Evolutionary conservation across 1,284 basidiomycete genomes (phyloP).

Genomic region (Sanghuangporus baumii): DNA sequence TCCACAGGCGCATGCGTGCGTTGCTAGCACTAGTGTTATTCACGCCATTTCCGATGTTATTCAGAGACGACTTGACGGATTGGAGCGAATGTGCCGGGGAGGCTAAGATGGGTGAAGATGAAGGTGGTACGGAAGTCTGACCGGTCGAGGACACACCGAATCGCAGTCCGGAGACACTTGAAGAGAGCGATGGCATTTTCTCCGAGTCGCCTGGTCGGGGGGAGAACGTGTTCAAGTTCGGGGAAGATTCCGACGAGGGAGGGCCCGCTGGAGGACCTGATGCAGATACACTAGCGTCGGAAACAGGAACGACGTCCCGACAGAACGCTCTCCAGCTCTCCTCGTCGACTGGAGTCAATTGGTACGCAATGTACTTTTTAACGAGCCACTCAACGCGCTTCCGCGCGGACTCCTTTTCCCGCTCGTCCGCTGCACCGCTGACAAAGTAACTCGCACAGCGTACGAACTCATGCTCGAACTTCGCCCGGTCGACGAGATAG

Average conservation of each 20-base stretch:
- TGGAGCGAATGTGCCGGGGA: too few species aligned
- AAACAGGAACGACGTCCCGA: conserved; percentile 41
- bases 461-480: conserved; percentile 65
- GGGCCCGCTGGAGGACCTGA: conserved; percentile 25
- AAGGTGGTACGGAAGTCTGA: neutral
- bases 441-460: conserved; percentile 61
- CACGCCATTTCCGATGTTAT: too few species aligned
- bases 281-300: neutral
- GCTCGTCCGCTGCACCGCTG: conserved; percentile 47
- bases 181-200: conserved; percentile 40
- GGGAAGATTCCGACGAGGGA: conserved; percentile 33
- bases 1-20: conserved; percentile 33
- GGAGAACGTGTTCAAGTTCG: conserved; percentile 53
- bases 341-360: conserved; percentile 45
- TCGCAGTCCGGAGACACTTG: conserved; percentile 30
- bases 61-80: too few species aligned
- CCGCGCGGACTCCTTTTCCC: conserved; percentile 34
- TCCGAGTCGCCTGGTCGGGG: conserved; percentile 46
- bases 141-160: neutral
- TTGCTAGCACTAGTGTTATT: conserved; percentile 14
- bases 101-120: neutral
- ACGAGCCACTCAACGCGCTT: conserved; percentile 56
- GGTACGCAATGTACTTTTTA: conserved; percentile 54
- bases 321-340: conserved; percentile 57
- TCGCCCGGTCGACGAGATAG: conserved; percentile 41